These are phyloP conservation scores for Uncinocarpus reesii DNA, from an alignment of 2,329 filamentous ascomycete genomes.

Conservation along the genomic window DNA sequence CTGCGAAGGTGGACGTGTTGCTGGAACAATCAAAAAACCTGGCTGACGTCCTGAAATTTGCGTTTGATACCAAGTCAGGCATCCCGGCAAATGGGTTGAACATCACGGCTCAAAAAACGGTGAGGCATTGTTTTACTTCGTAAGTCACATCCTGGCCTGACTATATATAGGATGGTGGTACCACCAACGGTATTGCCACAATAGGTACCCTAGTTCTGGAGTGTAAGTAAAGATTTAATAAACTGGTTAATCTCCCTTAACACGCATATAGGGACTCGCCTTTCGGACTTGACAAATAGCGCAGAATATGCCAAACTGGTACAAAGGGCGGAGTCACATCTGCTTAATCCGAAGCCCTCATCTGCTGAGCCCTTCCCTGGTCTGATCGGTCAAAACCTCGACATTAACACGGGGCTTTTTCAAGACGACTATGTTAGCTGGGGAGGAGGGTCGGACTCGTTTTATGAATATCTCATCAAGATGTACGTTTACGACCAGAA, in stretches of 20 bases:
- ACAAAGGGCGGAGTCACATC: constrained; percentile 57
- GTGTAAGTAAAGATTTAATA: constrained; percentile 32
- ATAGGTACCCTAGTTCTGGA: constrained; percentile 71
- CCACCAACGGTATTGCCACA: constrained; percentile 62
- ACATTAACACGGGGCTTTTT: constrained; percentile 57
- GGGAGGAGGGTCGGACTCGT: constrained; percentile 67
- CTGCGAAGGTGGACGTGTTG: constrained; percentile 31
- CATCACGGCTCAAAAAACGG: constrained; percentile 43
- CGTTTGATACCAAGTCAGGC: constrained; percentile 66
- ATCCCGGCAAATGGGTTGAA: constrained; percentile 61
- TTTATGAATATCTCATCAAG: constrained; percentile 85
- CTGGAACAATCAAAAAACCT: constrained; percentile 58
- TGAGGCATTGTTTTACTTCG: constrained; percentile 5
- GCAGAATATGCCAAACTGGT: constrained; percentile 54
- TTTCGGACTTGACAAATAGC: constrained; percentile 65
- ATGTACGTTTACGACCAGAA: constrained; percentile 70
- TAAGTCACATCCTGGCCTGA: neutral
- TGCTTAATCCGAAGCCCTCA: constrained; percentile 56
- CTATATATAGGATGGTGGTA: constrained; percentile 35
- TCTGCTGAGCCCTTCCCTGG: constrained; percentile 64
- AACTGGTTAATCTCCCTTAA: neutral
- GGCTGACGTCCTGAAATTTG: constrained; percentile 62
- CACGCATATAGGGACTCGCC: constrained; percentile 32
- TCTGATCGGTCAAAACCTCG: constrained; percentile 58
- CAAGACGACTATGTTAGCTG: constrained; percentile 60